Evolutionary conservation across 768 basidiomycete genomes (phyloP), one percentile per base, ranked within the genome.

Genomic region (Lactarius sanguifluus): DNA sequence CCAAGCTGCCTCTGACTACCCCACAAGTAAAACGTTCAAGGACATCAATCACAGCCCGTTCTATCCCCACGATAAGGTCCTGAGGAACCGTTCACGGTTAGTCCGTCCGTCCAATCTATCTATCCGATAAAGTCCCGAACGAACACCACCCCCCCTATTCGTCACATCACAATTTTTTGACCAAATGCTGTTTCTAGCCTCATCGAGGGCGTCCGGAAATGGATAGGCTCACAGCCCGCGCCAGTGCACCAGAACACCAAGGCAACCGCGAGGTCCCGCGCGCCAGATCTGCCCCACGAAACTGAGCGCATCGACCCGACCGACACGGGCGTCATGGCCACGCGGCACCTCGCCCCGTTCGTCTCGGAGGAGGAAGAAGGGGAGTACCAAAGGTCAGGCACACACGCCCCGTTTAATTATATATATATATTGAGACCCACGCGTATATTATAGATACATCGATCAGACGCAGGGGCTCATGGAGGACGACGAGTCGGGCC

Each of bases 11-110:
- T 40, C 15, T 40, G 15, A 16, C 15, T 38, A 4, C 38, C 38
- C 38, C 34, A 40, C 70, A 92, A 32, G 90, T 52, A 93, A 91
- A 76, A 88, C 86, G 0, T 82, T 85, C 9, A 83, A 81, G 69
- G 86, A 87, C 70, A 78, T 87, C 62, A 84, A 87, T 54, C 81
- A 86, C 57, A 94, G 91, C 72, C 93, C 93, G 0, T 95, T 95
- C 72, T 80, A 85, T 69, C 80, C 87, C 0, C 86, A 85, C 61
- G 82, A 85, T 41, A 62, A 68, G 23, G 65, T 23, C 50, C 50
- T 69, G 10, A 64, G 70, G 47, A 79, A 76, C 61, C 77, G 75
- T n/a, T 79, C 81, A 12, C 78, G 75, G 83, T 81, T 65, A 32
- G 60, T 61, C 50, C 12, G 10, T 8, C 10, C 16, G n/a, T n/a